Conservation (phyloP, 352 stramenopile species). For the Phytopythium aichiense region DNA sequence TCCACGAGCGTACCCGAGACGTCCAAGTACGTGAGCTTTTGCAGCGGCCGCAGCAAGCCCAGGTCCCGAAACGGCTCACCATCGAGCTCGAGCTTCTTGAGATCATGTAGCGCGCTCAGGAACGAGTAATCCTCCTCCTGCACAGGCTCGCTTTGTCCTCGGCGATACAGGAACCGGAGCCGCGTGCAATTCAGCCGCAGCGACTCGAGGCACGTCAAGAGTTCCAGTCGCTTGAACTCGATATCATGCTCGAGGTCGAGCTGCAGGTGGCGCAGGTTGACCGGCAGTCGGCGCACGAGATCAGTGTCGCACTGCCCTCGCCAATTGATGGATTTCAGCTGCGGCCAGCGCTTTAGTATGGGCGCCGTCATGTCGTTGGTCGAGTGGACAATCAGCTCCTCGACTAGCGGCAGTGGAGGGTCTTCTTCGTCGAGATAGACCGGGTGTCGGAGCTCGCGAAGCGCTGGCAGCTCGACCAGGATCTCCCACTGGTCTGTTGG, state of each 20-base stretch:
- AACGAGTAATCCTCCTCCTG: neutral
- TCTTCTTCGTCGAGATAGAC: neutral
- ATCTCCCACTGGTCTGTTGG: neutral
- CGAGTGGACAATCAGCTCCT: neutral
- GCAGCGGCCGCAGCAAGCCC: neutral
- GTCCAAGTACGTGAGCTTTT: neutral
- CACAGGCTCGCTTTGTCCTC: neutral
- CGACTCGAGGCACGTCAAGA: neutral
- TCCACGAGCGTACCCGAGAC: neutral
- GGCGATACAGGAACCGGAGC: neutral
- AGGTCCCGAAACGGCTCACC: neutral
- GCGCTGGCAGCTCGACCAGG: neutral
- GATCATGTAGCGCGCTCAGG: neutral
- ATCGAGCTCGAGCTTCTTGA: conserved; percentile 3
- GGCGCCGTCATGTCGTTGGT: neutral
- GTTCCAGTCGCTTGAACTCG: neutral
- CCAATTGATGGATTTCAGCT: neutral
- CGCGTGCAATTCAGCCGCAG: neutral
- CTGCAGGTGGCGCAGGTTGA: neutral
- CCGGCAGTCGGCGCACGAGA: neutral
- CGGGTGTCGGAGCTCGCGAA: neutral
- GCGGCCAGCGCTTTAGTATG: neutral
- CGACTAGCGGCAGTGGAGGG: neutral
- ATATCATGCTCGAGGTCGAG: neutral
- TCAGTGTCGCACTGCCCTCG: neutral